phyloP scores from a whole-genome alignment of 2,329 filamentous ascomycete genomes.

The Clarireedia hainanense region DNA sequence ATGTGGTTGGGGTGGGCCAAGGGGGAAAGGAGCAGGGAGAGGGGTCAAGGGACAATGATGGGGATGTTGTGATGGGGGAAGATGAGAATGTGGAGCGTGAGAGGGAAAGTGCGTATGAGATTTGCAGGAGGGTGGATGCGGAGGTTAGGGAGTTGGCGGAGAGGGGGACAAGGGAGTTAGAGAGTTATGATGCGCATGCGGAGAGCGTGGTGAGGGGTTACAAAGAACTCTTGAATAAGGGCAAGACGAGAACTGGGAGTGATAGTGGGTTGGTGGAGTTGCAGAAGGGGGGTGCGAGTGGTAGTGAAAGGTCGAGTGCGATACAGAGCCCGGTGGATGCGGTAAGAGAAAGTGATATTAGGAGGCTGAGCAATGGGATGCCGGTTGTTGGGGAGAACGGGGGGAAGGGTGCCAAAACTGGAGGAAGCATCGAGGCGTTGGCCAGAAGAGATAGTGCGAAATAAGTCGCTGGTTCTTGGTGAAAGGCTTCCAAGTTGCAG shows the following conservation, averaged over 20 bases:
- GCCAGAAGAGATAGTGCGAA: background rate
- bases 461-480: background rate
- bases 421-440: background rate
- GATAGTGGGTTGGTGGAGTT: too few species aligned
- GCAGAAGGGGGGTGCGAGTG: too few species aligned
- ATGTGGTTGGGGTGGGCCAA: background rate
- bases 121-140: constrained; percentile 8
- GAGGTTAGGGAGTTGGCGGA: constrained; percentile 13
- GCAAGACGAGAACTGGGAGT: background rate
- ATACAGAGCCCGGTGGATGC: background rate
- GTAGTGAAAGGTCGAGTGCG: background rate
- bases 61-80: constrained; percentile 14
- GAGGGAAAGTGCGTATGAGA: constrained; percentile 4
- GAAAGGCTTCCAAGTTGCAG: too few species aligned
- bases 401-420: background rate
- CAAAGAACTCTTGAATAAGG: constrained; percentile 11
- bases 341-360: background rate
- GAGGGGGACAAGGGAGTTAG: constrained; percentile 11
- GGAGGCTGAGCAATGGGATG: background rate
- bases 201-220: constrained; percentile 4
- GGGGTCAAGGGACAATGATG: constrained; percentile 4
- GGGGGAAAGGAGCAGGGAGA: background rate
- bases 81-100: background rate
- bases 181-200: constrained; percentile 18
- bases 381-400: background rate